Evolutionary conservation across 805 yeast species (phyloP).

Genomic region (Dipodascopsis uninucleata): DNA sequence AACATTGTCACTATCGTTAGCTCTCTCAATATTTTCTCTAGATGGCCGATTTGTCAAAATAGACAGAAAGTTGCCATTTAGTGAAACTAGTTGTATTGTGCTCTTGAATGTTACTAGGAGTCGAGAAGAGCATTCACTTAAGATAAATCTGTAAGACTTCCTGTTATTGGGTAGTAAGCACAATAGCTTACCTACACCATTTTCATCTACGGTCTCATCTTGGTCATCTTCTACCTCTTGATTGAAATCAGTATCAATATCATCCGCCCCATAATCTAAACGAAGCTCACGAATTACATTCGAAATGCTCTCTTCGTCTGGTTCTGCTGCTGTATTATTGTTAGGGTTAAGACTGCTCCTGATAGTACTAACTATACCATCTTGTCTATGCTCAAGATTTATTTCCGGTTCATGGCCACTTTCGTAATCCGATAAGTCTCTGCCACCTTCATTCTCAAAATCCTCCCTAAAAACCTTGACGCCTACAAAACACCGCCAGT

Average conservation of each 20-base stretch:
- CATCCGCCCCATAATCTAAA: neutral
- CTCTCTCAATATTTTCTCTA: neutral
- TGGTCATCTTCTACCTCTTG: conserved; percentile 4
- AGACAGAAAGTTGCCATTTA: neutral
- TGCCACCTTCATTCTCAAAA: no score
- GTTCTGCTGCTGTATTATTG: no score
- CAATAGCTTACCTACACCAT: conserved; percentile 13
- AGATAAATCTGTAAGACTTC: neutral
- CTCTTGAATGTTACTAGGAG: conserved; percentile 6
- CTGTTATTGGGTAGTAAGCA: neutral
- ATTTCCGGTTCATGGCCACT: neutral
- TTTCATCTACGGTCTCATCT: conserved; percentile 17
- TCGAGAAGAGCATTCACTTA: conserved; percentile 9
- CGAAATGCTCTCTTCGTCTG: no score
- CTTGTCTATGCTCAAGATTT: neutral
- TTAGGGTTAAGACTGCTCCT: no score
- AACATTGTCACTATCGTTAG: neutral
- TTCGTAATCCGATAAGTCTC: no score
- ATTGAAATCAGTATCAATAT: neutral
- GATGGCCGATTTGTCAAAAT: neutral
- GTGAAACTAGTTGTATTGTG: conserved; percentile 10
- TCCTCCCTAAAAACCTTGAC: no score
- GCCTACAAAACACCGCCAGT: conserved; percentile 16
- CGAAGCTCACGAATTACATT: neutral
- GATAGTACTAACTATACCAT: neutral